Evolutionary conservation across 805 yeast genomes (phyloP), one percentile per base, ranked within the genome.

Genomic region (Ogataea sp.): DNA sequence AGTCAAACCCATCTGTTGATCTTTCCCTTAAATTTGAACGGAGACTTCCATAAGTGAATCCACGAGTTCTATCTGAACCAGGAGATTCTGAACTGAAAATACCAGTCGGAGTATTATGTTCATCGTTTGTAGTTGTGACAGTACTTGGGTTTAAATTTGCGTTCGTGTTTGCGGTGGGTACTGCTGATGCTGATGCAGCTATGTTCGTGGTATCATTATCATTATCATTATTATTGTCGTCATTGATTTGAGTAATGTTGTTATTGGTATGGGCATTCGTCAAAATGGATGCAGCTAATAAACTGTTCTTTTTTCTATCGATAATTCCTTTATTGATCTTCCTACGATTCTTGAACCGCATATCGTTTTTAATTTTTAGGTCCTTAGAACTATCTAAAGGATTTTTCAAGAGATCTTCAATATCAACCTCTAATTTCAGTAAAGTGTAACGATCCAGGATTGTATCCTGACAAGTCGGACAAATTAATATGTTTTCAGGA

Each of bases 401-500:
- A 27, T 47, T 47, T 31, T 48, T 46, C 14, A 55, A 35, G 13
- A 54, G 33, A 18, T 53, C 59, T 36, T 57, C 59, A 20, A 61
- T 38, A 37, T 58, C 58, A 32, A 61, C 43, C 27, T 49, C 53
- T 20, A 58, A 28, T 34, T 55, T 58, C 39, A 61, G 38, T 23
- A 61, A 43, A 6, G 60, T 40, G 38, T 50, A 61, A 32, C 55
- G 53, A 17, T 55, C 48, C 38, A 52, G 21, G 2, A 61, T 40
- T n/a, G 48, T 37, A 37, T 58, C 51, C 34, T 55, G 52, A 46
- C 62, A 55, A 5, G 42, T 37, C 11, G 51, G 45, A 43, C 67
- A 61, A 4, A 52, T 50, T 20, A 61, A 36, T 5, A 61, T 43
- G 38, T 58, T 59, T 38, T 61, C 64, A 8, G 62, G 63, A 38